Conservation (phyloP, 2,329 filamentous ascomycete species). For the Sporothrix protearum region DNA sequence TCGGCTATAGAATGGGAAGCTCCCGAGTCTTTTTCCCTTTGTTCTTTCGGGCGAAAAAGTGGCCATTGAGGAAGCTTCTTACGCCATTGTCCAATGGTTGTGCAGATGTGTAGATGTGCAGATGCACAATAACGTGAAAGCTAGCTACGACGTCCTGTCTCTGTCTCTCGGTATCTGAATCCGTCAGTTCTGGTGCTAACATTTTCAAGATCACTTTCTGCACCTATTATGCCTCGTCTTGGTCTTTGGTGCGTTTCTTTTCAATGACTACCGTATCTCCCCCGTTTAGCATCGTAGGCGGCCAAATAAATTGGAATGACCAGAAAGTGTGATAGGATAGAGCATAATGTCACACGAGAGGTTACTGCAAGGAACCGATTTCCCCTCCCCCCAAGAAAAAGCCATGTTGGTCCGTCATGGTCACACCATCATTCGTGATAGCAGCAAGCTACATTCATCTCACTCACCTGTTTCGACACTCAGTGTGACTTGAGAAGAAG, state of each 20-base stretch:
- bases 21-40: neutral
- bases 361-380: neutral
- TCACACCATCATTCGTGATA: neutral
- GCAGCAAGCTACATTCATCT: neutral
- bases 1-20: constrained; percentile 8
- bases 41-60: neutral
- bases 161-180: neutral
- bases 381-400: too few species aligned
- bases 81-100: neutral
- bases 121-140: neutral
- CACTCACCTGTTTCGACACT: neutral
- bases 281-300: too few species aligned
- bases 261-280: neutral
- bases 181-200: neutral
- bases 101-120: neutral
- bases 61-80: neutral
- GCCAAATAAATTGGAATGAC: neutral
- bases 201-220: neutral
- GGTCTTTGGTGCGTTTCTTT: neutral
- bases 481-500: neutral
- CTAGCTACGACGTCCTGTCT: too few species aligned
- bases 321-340: neutral
- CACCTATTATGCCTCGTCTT: neutral
- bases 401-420: neutral
- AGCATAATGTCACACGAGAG: neutral